Conservation (phyloP, 192 early-diverging fungal genomes). For the Kickxella alabastrina region DNA sequence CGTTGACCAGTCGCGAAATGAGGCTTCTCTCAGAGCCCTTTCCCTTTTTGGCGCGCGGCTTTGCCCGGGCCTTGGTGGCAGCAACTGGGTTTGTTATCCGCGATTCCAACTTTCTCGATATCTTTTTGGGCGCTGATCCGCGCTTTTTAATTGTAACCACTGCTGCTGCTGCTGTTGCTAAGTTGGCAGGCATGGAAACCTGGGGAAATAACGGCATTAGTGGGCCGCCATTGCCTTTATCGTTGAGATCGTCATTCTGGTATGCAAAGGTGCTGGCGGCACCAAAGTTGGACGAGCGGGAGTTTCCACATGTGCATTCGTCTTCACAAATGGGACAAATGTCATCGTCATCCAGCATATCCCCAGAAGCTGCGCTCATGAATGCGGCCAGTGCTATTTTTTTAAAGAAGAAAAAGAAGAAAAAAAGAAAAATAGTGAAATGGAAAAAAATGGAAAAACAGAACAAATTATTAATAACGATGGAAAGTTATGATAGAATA, state of each 20-base stretch:
- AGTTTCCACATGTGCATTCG: slow-evolving; percentile 39
- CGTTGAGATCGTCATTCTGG: neutral
- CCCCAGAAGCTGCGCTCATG: slow-evolving; percentile 17
- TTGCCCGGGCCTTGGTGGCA: slow-evolving; percentile 1
- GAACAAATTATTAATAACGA: too few relatives aligned
- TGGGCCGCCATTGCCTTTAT: slow-evolving; percentile 1
- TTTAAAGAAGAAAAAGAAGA: neutral
- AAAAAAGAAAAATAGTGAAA: neutral
- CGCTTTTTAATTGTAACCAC: neutral
- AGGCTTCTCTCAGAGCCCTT: slow-evolving; percentile 25
- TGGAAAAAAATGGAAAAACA: neutral
- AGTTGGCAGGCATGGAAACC: slow-evolving; percentile 17
- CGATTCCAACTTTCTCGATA: slow-evolving; percentile 1
- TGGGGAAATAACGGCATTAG: slow-evolving; percentile 37
- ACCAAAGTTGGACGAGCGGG: too few relatives aligned
- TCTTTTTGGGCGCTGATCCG: slow-evolving; percentile 1
- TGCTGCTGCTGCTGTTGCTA: neutral
- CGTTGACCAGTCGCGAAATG: slow-evolving; percentile 29
- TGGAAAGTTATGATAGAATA: too few relatives aligned
- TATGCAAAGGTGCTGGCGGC: neutral
- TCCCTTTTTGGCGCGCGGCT: slow-evolving; percentile 19
- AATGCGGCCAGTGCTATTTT: slow-evolving; percentile 11
- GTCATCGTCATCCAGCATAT: slow-evolving; percentile 43
- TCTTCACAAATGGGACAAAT: slow-evolving; percentile 51
- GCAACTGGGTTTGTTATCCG: slow-evolving; percentile 7